Base-by-base conservation (phyloP, 169 alveolate genomes). In the Plasmodium relictum region DNA sequence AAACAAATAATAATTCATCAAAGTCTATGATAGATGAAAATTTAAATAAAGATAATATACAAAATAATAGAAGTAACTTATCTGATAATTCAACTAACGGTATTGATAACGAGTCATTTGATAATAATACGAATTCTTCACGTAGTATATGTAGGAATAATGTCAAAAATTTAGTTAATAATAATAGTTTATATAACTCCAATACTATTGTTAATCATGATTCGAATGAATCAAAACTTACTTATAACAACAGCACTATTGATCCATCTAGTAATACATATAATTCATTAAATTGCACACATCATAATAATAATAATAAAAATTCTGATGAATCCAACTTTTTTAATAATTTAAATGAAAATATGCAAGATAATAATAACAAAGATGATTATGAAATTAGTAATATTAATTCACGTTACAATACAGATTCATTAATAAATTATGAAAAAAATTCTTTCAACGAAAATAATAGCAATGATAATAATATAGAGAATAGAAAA, bases 101-200 rank as follows among this genome's bases (percentile, higher is more conserved):
- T 2, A 2, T 63, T 9, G 72, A 63, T 22, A n/a, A 22, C 18
- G 72, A 63, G 10, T 63, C 22, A 22, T 26, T 12, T 63, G 72
- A 63, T 2, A 63, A 63, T 12, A 31, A 24, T 9, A 63, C 14
- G 10, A 63, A 63, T 31, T 31, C 72, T 24, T 18, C 72, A 8
- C 10, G 8, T 24, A 20, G 54, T 31, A 31, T 63, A 18, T 22
- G 45, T 26, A 63, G 26, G 26, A 26, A 44, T 9, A 63, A 26
- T 63, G 54, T 63, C 20, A 44, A 63, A 26, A 6, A 63, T n/a
- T 24, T 63, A 50, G 72, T 31, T 22, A 63, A 31, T 37, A 31
- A 9, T 26, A 63, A 7, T 31, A 31, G 18, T 12, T 14, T 63
- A n/a, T 24, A 31, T 63, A 31, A 63, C 52, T 63, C 52, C 45